These are phyloP conservation scores for Rhizopus delemar DNA, from an alignment of 371 early-diverging fungal genomes.

Conservation along the genomic window DNA sequence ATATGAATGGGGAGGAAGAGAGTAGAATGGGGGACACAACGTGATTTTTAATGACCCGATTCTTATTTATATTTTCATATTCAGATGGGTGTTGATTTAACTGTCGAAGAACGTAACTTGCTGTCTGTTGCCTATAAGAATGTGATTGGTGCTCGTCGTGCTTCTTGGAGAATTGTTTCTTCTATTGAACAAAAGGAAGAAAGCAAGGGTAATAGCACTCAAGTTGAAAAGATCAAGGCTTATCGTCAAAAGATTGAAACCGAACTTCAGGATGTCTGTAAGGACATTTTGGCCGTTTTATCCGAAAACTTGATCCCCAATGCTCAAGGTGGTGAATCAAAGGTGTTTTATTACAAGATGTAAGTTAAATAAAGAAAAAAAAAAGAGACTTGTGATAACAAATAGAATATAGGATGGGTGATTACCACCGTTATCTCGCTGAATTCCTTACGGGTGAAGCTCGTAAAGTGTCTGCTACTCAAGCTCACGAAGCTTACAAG, in stretches of 20 bases:
- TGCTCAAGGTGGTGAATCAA: constrained; percentile 90
- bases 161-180: constrained; percentile 98
- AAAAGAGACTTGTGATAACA: background rate
- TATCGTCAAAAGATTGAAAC: constrained; percentile 92
- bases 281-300: constrained; percentile 91
- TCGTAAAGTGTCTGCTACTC: constrained; percentile 84
- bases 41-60: constrained; percentile 14
- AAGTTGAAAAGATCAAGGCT: constrained; percentile 86
- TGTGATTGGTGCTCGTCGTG: constrained; percentile 98
- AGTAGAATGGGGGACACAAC: background rate
- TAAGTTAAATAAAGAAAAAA: constrained; percentile 30
- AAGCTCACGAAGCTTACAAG: constrained; percentile 96
- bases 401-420: constrained; percentile 86
- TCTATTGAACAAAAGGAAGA: constrained; percentile 98
- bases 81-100: constrained; percentile 69
- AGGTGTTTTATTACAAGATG: constrained; percentile 99
- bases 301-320: constrained; percentile 84
- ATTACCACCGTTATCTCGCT: constrained; percentile 99
- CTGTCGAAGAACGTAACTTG: constrained; percentile 96
- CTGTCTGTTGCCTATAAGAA: constrained; percentile 99
- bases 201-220: constrained; percentile 81
- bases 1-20: constrained; percentile 11
- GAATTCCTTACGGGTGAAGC: constrained; percentile 91
- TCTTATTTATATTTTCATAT: background rate
- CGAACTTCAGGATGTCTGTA: constrained; percentile 94